phyloP scores from a whole-genome alignment of 2,329 filamentous ascomycete genomes.

The Ceratocystis diversiconidia region DNA sequence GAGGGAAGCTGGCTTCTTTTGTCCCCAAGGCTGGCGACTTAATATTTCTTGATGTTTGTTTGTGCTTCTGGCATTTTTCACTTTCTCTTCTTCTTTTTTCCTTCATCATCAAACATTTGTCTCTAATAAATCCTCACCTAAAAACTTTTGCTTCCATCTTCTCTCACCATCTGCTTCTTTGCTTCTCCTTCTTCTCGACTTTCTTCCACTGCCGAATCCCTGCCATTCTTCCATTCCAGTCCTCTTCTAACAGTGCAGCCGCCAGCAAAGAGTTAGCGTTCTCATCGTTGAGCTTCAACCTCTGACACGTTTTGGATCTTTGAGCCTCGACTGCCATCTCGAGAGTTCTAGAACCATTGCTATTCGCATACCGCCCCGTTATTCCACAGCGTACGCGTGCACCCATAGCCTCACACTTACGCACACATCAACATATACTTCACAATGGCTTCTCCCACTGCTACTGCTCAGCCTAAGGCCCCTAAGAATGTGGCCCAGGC shows the following conservation, averaged over 20 bases:
- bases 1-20: constrained; percentile 6
- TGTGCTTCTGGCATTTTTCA: constrained; percentile 4
- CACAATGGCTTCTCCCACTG: constrained; percentile 38
- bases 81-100: constrained; percentile 9
- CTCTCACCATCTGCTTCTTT: background rate
- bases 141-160: constrained; percentile 4
- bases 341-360: background rate
- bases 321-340: background rate
- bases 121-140: background rate
- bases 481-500: constrained; percentile 42
- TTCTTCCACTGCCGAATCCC: background rate
- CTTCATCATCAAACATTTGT: background rate
- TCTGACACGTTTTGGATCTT: background rate
- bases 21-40: background rate
- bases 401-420: background rate
- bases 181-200: background rate
- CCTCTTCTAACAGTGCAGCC: background rate
- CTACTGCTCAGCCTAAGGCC: constrained; percentile 48
- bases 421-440: constrained; percentile 5
- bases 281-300: background rate
- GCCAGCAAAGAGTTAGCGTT: background rate
- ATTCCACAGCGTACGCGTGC: background rate
- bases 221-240: background rate
- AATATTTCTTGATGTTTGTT: background rate
- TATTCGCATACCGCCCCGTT: background rate